phyloP scores from a whole-genome alignment of 2,329 filamentous ascomycete genomes.

The Arthrobotrys sinensis region DNA sequence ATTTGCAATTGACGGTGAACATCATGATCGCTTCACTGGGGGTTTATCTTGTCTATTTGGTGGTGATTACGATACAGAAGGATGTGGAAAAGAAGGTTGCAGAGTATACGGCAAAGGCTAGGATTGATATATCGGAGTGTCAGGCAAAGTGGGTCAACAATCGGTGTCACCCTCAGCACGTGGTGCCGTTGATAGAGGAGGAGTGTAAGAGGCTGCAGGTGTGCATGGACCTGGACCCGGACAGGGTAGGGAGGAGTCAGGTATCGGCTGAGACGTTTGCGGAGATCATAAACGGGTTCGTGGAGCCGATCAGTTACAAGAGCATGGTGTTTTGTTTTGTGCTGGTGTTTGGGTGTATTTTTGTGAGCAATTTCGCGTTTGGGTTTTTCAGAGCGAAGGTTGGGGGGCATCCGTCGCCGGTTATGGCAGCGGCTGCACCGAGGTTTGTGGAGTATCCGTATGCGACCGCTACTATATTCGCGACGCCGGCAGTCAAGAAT shows the following conservation, averaged over 20 bases:
- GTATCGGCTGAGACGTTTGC: conserved; percentile 90
- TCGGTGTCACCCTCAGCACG: conserved; percentile 77
- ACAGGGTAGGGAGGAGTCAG: conserved; percentile 82
- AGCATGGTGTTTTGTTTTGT: conserved; percentile 75
- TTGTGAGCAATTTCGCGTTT: conserved; percentile 75
- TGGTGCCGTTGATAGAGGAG: conserved; percentile 80
- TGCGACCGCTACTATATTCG: conserved; percentile 44
- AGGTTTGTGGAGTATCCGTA: conserved; percentile 53
- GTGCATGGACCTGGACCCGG: conserved; percentile 89
- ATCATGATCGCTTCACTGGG: conserved; percentile 73
- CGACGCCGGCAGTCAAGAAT: conserved; percentile 33
- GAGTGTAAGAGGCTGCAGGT: conserved; percentile 85
- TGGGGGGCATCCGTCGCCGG: conserved; percentile 62
- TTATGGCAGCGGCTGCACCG: conserved; percentile 62
- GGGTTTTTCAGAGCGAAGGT: conserved; percentile 59
- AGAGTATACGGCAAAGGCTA: conserved; percentile 77
- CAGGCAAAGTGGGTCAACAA: conserved; percentile 82
- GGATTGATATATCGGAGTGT: conserved; percentile 82
- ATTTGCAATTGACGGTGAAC: conserved; percentile 77
- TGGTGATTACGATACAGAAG: conserved; percentile 78
- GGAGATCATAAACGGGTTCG: conserved; percentile 92
- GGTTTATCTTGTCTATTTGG: conserved; percentile 78
- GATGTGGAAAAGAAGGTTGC: conserved; percentile 83
- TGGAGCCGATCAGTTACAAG: conserved; percentile 91
- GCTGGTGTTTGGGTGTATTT: conserved; percentile 71